Base-by-base conservation (phyloP, 2,329 filamentous ascomycete species). In the Calonectria pseudoreteaudii region DNA sequence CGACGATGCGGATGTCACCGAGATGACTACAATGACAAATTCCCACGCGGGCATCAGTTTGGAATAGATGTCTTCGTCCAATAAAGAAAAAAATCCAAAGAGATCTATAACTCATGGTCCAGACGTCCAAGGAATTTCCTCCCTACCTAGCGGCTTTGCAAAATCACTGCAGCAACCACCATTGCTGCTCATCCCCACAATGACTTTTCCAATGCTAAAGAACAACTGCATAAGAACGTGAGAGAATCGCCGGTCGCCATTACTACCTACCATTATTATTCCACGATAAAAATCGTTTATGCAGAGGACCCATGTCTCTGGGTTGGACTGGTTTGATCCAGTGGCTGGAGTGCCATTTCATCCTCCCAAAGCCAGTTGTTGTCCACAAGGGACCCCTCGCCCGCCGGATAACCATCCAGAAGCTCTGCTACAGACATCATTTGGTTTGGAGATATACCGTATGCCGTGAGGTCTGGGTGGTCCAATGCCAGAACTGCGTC, bases 321-420 rank as follows among this genome's bases (percentile, higher is more conserved):
- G 14, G 31, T 16, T 38, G 20, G 8, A 23, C 13, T 20, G 5
- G 31, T 60, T 36, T 60, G 16, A 14, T 60, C n/a, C 34, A 60
- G 20, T 2, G 20, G 14, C 31, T 28, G 34, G 3, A 60, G 31
- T 14, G 56, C 14, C 30, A 26, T 60, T 6, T 34, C 56, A 41
- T 41, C 36, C 23, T 67, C 65, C 65, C 65, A 67, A 28, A 67
- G 65, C 65, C 65, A 67, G n/a, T 30, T 38, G 10, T 67, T 53
- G 9, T 67, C 65, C 16, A 49, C 30, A 23, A 36, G 31, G 16
- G 34, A 52, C 26, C 38, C 65, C 41, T 53, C 65, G 30, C 23
- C 47, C 9, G n/a, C 18, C 20, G 66, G 52, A 47, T 60, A 56
- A 5, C 50, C 28, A 11, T 44, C 66, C 7, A 68, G 16, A 26